Percentiles rank a stretch among this genome's conserved stretches.
phyloP scores from a whole-genome alignment of 2,329 filamentous ascomycete species.

The Truncatella angustata region DNA sequence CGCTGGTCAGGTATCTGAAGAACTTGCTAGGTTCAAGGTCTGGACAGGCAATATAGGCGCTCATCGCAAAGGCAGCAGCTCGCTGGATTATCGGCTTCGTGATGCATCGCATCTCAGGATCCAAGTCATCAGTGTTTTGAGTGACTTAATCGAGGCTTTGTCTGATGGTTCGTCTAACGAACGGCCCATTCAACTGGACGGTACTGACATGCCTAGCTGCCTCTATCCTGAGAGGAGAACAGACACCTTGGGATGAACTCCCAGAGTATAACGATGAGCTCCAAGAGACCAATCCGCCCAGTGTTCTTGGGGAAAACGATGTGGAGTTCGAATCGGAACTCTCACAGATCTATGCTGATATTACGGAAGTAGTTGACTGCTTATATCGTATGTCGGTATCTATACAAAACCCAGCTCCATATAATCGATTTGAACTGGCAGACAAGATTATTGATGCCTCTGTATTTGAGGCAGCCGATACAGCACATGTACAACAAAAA shows the following conservation, averaged over 20 bases:
- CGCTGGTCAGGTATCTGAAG: neutral
- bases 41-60: neutral
- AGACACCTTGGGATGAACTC: neutral
- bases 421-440: constrained; percentile 28
- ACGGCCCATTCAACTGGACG: neutral
- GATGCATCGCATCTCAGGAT: neutral
- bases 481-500: constrained; percentile 28
- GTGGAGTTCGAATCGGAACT: constrained; percentile 17
- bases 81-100: neutral
- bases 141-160: neutral
- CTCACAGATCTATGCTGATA: constrained; percentile 15
- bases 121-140: neutral
- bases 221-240: neutral
- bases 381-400: constrained; percentile 35
- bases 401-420: constrained; percentile 33
- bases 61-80: neutral
- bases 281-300: too few species aligned
- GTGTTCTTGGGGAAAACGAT: too few species aligned
- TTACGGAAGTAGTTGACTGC: constrained; percentile 26
- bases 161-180: neutral
- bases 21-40: neutral
- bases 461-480: constrained; percentile 25
- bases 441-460: constrained; percentile 18
- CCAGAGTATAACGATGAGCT: neutral
- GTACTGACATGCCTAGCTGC: neutral